Evolutionary conservation across 2,329 filamentous ascomycete genomes (phyloP).

Genomic region (Emmonsia crescens): DNA sequence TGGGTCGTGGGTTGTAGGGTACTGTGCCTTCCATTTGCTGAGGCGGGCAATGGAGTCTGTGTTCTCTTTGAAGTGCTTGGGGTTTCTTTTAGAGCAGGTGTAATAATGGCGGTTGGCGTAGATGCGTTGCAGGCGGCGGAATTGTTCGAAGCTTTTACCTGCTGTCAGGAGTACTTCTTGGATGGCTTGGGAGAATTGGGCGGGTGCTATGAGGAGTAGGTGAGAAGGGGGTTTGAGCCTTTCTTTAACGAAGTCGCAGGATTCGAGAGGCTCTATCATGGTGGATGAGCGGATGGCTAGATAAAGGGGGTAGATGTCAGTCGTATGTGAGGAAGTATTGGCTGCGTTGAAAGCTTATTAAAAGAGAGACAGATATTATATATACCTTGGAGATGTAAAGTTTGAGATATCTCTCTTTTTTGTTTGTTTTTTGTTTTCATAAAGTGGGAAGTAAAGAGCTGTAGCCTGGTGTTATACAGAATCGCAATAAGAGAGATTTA

Average conservation of each 20-base stretch:
- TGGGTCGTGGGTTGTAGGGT: not conserved
- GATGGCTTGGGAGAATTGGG: slow-evolving; percentile 6
- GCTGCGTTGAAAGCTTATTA: no score
- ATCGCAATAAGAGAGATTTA: not conserved
- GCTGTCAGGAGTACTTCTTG: slow-evolving; percentile 13
- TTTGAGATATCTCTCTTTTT: no score
- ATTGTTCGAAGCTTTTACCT: slow-evolving; percentile 7
- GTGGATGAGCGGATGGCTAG: not conserved
- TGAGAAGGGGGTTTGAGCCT: not conserved
- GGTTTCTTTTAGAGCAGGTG: slow-evolving; percentile 17
- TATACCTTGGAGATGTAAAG: not conserved
- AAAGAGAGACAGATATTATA: not conserved
- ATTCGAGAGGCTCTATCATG: not conserved
- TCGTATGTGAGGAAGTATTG: not conserved
- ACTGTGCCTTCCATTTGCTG: slow-evolving; percentile 16
- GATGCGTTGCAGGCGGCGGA: slow-evolving; percentile 13
- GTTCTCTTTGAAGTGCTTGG: slow-evolving; percentile 10
- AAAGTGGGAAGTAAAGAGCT: not conserved
- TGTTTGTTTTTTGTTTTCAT: not conserved
- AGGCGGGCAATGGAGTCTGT: slow-evolving; percentile 19
- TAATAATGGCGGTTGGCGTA: slow-evolving; percentile 16
- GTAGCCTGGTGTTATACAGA: not conserved
- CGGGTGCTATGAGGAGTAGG: not conserved
- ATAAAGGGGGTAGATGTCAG: not conserved
- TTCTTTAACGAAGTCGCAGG: not conserved